These are phyloP conservation scores for Nemania sp. DNA, from an alignment of 2,329 filamentous ascomycete genomes.

Conservation along the genomic window DNA sequence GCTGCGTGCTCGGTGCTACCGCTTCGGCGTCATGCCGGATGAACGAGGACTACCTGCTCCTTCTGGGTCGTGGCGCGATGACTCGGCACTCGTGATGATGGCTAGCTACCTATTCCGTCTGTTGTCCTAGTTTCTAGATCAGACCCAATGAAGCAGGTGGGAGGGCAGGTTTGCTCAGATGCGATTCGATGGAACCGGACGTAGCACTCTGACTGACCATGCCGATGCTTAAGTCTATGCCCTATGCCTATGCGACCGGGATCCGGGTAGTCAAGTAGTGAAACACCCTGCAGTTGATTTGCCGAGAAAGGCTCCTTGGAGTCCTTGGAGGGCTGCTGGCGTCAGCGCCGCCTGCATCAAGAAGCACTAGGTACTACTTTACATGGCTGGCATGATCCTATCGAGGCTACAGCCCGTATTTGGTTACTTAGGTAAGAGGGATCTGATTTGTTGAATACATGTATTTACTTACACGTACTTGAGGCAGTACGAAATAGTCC, in stretches of 20 bases:
- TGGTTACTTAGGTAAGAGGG: no score
- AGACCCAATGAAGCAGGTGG: constrained; percentile 22
- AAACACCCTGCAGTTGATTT: no score
- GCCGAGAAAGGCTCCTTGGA: no score
- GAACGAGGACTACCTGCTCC: constrained; percentile 11
- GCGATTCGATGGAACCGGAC: not conserved
- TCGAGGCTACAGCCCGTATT: no score
- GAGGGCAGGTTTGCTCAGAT: not conserved
- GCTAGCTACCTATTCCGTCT: not conserved
- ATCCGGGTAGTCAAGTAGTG: no score
- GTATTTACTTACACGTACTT: no score
- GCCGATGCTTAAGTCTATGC: no score
- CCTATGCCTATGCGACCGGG: no score
- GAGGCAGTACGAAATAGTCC: no score
- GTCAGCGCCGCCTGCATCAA: not conserved
- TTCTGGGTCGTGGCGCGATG: not conserved
- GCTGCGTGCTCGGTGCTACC: not conserved
- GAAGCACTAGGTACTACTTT: no score
- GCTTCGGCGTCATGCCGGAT: constrained; percentile 18
- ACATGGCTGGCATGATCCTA: no score
- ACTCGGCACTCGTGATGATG: constrained; percentile 1
- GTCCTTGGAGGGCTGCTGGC: constrained; percentile 5
- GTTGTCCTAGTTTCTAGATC: not conserved
- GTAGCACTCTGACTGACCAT: not conserved
- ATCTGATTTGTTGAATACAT: no score